A percentile compares a stretch with the other conserved stretches of the same genome.
Evolutionary conservation across 75 land plant species (phyloP).

Genomic region (Adiantum capillusveneris): DNA sequence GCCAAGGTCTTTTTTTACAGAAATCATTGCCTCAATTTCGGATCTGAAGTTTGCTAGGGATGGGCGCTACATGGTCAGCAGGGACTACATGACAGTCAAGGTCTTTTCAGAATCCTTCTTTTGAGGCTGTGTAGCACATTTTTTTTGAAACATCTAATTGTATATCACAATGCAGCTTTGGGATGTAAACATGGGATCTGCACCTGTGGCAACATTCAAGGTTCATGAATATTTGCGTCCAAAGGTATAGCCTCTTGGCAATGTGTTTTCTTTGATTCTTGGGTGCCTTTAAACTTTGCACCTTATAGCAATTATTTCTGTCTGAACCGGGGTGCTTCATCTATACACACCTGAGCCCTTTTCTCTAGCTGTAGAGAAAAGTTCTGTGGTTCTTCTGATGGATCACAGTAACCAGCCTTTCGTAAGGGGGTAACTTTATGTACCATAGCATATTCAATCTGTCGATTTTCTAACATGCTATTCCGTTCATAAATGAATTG

Average conservation of each 20-base stretch:
- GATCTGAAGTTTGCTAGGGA: constrained; percentile 87
- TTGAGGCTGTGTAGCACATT: neutral
- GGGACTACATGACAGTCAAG: constrained; percentile 96
- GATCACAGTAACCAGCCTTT: too few relatives aligned
- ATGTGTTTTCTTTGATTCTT: neutral
- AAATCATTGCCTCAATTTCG: constrained; percentile 94
- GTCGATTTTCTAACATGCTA: too few relatives aligned
- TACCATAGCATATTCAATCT: too few relatives aligned
- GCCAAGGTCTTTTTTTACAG: constrained; percentile 94
- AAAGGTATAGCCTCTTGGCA: constrained; percentile 39
- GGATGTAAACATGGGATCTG: constrained; percentile 96
- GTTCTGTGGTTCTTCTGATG: too few relatives aligned
- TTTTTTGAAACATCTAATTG: neutral
- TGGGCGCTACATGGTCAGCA: constrained; percentile 78
- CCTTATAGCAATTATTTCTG: too few relatives aligned
- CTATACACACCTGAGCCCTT: too few relatives aligned
- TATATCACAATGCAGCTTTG: constrained; percentile 53
- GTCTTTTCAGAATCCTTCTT: constrained; percentile 14
- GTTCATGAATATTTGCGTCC: constrained; percentile 92
- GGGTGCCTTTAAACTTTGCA: too few relatives aligned
- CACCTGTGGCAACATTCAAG: constrained; percentile 85
- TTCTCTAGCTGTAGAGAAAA: too few relatives aligned
- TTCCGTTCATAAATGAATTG: too few relatives aligned
- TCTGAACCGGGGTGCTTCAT: too few relatives aligned
- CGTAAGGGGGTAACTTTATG: too few relatives aligned